Conservation (phyloP, 2,329 filamentous ascomycete species). For the Ascochyta clinopodiicola region DNA sequence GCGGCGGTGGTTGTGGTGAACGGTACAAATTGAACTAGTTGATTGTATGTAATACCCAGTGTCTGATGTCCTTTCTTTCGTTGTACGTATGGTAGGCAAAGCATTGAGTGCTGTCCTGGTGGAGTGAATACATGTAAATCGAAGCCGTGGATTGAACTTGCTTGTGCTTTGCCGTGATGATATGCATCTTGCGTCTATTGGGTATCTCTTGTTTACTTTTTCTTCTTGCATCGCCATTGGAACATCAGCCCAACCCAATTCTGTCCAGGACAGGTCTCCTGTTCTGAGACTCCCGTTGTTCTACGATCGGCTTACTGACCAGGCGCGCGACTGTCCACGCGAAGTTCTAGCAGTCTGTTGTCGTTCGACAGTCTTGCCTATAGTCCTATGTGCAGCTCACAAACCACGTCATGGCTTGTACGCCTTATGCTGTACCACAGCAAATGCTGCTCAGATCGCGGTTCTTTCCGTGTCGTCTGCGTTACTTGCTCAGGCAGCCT, state of each 20-base stretch:
- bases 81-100: background rate
- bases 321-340: too few relatives aligned
- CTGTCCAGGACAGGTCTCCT: too few relatives aligned
- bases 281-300: too few relatives aligned
- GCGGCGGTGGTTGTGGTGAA: constrained; percentile 20
- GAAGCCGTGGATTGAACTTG: background rate
- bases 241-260: too few relatives aligned
- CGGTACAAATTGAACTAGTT: background rate
- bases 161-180: background rate
- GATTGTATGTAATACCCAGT: constrained; percentile 8
- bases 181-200: constrained; percentile 16
- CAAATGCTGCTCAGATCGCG: background rate
- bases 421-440: background rate
- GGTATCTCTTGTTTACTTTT: constrained; percentile 13
- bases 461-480: background rate
- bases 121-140: background rate
- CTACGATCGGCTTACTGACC: too few relatives aligned
- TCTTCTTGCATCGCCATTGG: too few relatives aligned
- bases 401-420: background rate
- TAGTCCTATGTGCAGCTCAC: background rate
- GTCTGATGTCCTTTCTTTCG: constrained; percentile 1
- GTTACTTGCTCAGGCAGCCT: background rate
- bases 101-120: constrained; percentile 7
- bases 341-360: too few relatives aligned
- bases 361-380: too few relatives aligned